phyloP scores from a whole-genome alignment of 2,329 filamentous ascomycete genomes.

The Tolypocladium endophyticum region DNA sequence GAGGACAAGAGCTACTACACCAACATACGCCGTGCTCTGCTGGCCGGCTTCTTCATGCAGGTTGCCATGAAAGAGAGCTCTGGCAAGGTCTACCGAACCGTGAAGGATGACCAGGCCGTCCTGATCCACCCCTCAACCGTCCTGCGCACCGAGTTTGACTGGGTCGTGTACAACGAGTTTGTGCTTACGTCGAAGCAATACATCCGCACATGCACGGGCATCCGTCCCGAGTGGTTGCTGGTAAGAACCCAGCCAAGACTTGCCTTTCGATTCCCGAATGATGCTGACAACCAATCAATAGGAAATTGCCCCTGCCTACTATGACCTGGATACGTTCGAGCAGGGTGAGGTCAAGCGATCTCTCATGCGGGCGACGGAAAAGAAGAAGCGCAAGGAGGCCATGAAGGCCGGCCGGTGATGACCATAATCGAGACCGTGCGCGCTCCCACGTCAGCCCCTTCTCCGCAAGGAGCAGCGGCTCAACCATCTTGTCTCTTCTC shows the following conservation, averaged over 20 bases:
- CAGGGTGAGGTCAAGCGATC: constrained; percentile 78
- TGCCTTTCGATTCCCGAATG: not conserved
- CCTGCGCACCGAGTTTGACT: constrained; percentile 78
- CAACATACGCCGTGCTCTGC: constrained; percentile 87
- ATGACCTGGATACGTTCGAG: constrained; percentile 71
- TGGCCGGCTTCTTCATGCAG: constrained; percentile 99
- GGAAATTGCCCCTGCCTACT: constrained; percentile 92
- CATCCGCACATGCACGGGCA: constrained; percentile 83
- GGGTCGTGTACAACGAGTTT: constrained; percentile 98
- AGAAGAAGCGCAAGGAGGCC: constrained; percentile 48
- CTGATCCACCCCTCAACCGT: constrained; percentile 90
- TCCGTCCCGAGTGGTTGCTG: constrained; percentile 89
- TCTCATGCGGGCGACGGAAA: constrained; percentile 46
- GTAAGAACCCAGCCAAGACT: constrained; percentile 36
- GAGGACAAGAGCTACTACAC: constrained; percentile 96
- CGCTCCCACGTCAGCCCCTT: not conserved
- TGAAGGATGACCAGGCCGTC: constrained; percentile 94
- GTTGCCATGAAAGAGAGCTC: constrained; percentile 86
- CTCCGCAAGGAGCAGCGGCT: not conserved
- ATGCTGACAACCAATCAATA: constrained; percentile 19
- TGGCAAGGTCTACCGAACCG: constrained; percentile 85
- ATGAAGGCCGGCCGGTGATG: constrained; percentile 37
- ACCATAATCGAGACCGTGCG: not conserved
- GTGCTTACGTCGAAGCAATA: constrained; percentile 98
- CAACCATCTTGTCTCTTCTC: not conserved